Percentiles rank a stretch among this genome's conserved stretches.
These are phyloP conservation scores for Tubosaeta sp. DNA, from an alignment of 768 basidiomycete genomes.

Conservation along the genomic window DNA sequence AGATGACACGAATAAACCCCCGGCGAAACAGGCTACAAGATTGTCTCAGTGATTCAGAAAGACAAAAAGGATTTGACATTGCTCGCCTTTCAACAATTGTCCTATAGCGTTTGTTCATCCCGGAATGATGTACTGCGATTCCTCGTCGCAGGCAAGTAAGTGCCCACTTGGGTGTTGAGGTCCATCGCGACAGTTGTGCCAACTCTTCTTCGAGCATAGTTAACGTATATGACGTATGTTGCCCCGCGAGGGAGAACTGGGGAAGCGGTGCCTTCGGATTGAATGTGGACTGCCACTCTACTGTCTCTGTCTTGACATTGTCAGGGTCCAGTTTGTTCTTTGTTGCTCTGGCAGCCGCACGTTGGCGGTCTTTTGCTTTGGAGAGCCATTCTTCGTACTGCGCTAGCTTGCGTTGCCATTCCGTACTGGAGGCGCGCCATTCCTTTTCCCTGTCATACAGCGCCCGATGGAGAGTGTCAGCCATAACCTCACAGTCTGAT, in stretches of 20 bases:
- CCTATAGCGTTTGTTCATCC: constrained; percentile 63
- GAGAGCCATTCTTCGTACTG: constrained; percentile 50
- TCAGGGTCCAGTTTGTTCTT: constrained; percentile 35
- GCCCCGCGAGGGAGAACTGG: constrained; percentile 58
- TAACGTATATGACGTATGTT: constrained; percentile 39
- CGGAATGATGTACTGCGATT: constrained; percentile 66
- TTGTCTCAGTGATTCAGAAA: not conserved
- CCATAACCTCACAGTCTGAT: constrained; percentile 53
- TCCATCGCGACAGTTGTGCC: constrained; percentile 30
- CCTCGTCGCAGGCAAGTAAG: constrained; percentile 50
- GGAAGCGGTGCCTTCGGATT: constrained; percentile 53
- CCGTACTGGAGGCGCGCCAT: constrained; percentile 45
- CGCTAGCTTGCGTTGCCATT: constrained; percentile 48
- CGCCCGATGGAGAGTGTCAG: constrained; percentile 28
- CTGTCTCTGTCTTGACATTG: constrained; percentile 18
- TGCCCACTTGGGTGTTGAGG: constrained; percentile 40
- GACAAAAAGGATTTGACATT: not conserved
- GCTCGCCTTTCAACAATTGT: constrained; percentile 52
- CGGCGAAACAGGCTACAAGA: constrained; percentile 44
- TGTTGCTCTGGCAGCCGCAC: constrained; percentile 36
- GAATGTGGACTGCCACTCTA: constrained; percentile 51
- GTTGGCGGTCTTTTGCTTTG: constrained; percentile 45
- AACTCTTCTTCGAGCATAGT: constrained; percentile 50
- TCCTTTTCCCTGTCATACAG: constrained; percentile 42
- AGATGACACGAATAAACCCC: constrained; percentile 60